Evolutionary conservation across 805 yeast genomes (phyloP), one percentile per base, ranked within the genome.

Genomic region (Candida incommunis): DNA sequence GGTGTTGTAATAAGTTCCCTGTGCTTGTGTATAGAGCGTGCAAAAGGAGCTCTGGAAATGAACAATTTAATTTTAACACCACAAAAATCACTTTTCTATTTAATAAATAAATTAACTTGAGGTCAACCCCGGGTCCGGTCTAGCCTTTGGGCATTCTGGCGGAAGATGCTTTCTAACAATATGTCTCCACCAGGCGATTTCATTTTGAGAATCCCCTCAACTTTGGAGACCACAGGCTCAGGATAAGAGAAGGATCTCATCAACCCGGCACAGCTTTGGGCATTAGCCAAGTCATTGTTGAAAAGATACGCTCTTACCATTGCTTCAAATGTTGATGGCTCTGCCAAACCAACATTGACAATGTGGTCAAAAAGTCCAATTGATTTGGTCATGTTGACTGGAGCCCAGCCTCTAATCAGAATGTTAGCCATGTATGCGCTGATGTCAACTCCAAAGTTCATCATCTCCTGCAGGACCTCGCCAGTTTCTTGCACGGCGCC

Each of bases 311-410:
- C 63, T 13, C 65, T 46, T 16, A 62, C 50, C 46, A 62, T 55
- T 18, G 65, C 52, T 44, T 62, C 66, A 46, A 52, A 62, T 2
- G 64, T 53, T 25, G 62, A 63, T n/a, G 62, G 65, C 52, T 58
- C 64, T 9, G 54, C 55, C 24, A 46, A 47, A 22, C 50, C 43
- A 21, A 40, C 37, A 16, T 47, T 25, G 43, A 57, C 37, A 20
- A 54, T 50, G 37, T 51, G 47, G 40, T 60, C 55, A 47, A 61
- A 61, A 42, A 62, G 45, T 21, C 51, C 57, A 20, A 55, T 52
- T 5, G 59, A 44, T 41, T 50, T 53, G 7, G 45, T 44, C 22
- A 61, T 29, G 43, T 57, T 54, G n/a, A 47, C 47, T 3, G 52
- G 42, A 5, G 65, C 64, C 65, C 65, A 65, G 15, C 63, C 65